Conservation (phyloP, 2,329 filamentous ascomycete species). For the Ophiognomonia clavigignenti-juglandacearum region DNA sequence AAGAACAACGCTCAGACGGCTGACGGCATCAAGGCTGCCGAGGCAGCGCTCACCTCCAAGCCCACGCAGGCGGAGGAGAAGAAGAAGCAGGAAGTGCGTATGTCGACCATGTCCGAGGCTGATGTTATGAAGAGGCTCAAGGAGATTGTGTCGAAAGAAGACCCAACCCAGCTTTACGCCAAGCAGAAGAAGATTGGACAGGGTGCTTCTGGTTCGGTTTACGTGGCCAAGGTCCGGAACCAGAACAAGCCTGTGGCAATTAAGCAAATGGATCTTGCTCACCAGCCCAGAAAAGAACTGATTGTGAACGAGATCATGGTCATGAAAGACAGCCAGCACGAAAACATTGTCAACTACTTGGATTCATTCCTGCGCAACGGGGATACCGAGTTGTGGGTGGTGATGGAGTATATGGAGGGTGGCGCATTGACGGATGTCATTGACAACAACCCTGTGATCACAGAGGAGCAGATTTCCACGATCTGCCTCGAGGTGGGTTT, state of each 20-base stretch:
- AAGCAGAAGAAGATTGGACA: conserved; percentile 99
- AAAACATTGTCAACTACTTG: conserved; percentile 98
- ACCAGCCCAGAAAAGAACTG: conserved; percentile 94
- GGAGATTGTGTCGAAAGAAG: conserved; percentile 92
- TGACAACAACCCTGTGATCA: conserved; percentile 92
- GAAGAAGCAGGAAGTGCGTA: conserved; percentile 87
- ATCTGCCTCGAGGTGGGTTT: conserved; percentile 85
- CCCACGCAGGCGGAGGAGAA: conserved; percentile 69
- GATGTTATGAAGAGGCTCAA: conserved; percentile 96
- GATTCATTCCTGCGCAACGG: conserved; percentile 96
- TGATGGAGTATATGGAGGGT: conserved; percentile 99
- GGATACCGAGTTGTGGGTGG: conserved; percentile 94
- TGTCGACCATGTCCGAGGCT: conserved; percentile 96
- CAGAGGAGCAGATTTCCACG: conserved; percentile 94
- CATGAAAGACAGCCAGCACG: conserved; percentile 98
- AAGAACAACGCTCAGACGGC: conserved; percentile 54
- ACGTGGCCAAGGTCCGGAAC: conserved; percentile 88
- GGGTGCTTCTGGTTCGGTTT: conserved; percentile 95
- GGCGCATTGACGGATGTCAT: conserved; percentile 97
- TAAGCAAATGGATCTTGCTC: conserved; percentile 98
- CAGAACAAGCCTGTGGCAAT: conserved; percentile 74
- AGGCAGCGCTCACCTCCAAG: conserved; percentile 83
- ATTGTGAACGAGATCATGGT: conserved; percentile 99
- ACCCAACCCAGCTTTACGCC: conserved; percentile 90
- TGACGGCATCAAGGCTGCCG: conserved; percentile 82